Percentiles rank a stretch among this genome's conserved stretches.
Evolutionary conservation across 192 early-diverging fungal genomes (phyloP).

Genomic region (Backusella mclennaniae): DNA sequence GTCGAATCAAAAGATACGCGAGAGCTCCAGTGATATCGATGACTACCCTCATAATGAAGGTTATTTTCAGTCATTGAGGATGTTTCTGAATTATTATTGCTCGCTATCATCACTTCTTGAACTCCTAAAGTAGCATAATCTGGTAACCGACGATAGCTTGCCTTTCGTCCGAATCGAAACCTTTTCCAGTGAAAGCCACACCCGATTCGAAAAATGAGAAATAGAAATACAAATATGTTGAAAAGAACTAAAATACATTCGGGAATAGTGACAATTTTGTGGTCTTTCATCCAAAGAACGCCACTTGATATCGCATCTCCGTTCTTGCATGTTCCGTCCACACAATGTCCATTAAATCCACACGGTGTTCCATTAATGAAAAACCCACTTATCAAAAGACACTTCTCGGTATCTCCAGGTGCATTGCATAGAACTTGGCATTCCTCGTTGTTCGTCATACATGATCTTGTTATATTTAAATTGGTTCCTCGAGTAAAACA

Average conservation of each 20-base stretch:
- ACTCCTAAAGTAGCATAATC: background rate
- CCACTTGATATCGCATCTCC: conserved; percentile 1
- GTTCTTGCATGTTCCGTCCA: conserved; percentile 47
- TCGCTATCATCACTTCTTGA: background rate
- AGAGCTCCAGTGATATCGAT: background rate
- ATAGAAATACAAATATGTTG: background rate
- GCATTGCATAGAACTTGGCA: conserved; percentile 66
- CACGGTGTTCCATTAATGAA: conserved; percentile 74
- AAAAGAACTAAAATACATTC: background rate
- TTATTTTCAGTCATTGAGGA: background rate
- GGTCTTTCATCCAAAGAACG: background rate
- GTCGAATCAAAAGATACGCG: background rate
- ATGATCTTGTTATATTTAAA: conserved; percentile 53
- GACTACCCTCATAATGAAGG: background rate
- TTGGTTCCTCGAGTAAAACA: conserved; percentile 57
- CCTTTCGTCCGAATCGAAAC: background rate
- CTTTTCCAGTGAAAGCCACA: background rate
- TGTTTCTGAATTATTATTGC: background rate
- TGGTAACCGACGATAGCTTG: background rate
- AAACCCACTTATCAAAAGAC: conserved; percentile 58
- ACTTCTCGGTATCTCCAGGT: conserved; percentile 41
- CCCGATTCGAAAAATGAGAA: background rate
- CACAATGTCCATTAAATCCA: conserved; percentile 62
- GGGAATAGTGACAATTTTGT: background rate
- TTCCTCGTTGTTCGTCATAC: conserved; percentile 50